A percentile compares a stretch with the other conserved stretches of the same genome.
Conservation (phyloP, 2,329 filamentous ascomycete species). For the Trichophyton schoenleinii region DNA sequence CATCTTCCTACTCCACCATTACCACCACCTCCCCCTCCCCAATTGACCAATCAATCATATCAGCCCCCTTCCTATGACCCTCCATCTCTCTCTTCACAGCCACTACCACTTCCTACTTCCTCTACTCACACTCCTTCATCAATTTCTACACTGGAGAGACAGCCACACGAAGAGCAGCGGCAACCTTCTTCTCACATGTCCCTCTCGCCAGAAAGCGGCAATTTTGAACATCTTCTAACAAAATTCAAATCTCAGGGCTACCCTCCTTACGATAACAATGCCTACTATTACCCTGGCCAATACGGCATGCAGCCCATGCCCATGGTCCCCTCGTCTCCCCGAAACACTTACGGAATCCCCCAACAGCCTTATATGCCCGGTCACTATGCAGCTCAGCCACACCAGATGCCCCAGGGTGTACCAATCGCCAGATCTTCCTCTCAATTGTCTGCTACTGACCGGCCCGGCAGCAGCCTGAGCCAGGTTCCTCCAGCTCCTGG, state of each 20-base stretch:
- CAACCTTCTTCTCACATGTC: slow-evolving; percentile 34
- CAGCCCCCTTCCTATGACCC: not conserved
- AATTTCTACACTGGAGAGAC: slow-evolving; percentile 7
- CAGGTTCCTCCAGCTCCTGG: slow-evolving; percentile 41
- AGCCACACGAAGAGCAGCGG: not conserved
- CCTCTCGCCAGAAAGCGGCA: slow-evolving; percentile 55
- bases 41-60: not conserved
- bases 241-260: slow-evolving; percentile 52
- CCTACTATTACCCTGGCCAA: slow-evolving; percentile 31
- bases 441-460: slow-evolving; percentile 59
- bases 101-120: not conserved
- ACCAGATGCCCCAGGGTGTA: slow-evolving; percentile 45
- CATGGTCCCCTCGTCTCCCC: slow-evolving; percentile 33
- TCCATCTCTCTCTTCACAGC: slow-evolving; percentile 4
- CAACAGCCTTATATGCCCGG: slow-evolving; percentile 39
- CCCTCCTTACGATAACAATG: slow-evolving; percentile 32
- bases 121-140: slow-evolving; percentile 11
- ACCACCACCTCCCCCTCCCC: slow-evolving; percentile 14
- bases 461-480: slow-evolving; percentile 47
- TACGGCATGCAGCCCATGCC: slow-evolving; percentile 28
- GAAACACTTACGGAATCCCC: slow-evolving; percentile 38
- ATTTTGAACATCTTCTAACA: slow-evolving; percentile 64
- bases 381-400: slow-evolving; percentile 37
- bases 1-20: not conserved
- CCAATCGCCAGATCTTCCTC: slow-evolving; percentile 74